Evolutionary conservation across 495 filamentous ascomycete species (phyloP), one percentile per base, ranked within the genome.

Genomic region (Friedmanniomyces simplex): DNA sequence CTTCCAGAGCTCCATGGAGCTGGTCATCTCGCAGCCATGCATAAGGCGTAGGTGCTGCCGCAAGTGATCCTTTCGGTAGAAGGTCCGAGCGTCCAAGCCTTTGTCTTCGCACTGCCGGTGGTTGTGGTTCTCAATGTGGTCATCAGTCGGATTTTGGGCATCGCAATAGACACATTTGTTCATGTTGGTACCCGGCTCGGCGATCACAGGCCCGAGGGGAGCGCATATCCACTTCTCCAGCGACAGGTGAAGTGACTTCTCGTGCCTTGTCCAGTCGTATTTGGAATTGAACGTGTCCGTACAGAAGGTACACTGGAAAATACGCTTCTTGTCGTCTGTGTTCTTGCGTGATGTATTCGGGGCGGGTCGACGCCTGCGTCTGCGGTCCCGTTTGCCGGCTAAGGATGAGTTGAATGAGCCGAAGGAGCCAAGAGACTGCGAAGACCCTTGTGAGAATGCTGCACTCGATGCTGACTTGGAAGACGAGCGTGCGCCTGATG

Each of bases 291-390:
- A 91, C 0, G 82, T 85, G 55, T 87, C 82, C 0, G 82, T 82
- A 66, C 88, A 93, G 72, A 93, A 93, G 10, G 88, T 93, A 68
- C 88, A 93, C 64, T 90, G 84, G 70, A 83, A 93, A 16, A 85
- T 50, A 1, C 72, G 68, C 39, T 60, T 76, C 66, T 73, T 83
- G 56, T 58, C 59, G 42, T 61, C 63, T 52, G 34, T 67, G 42
- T 71, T 71, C 20, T 59, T 69, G 63, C 70, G 78, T 62, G 74
- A 70, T 30, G 75, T 68, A n/a, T 70, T 64, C 22, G 74, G 72
- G 14, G 73, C 67, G 54, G 80, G 78, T 59, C 80, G 75, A 51
- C 87, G 80, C 41, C 87, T 82, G 36, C 88, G 82, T 58, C 87
- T 80, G 42, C 85, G 81, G 34, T 85, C 85, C 65, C 84, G 82